Conservation (phyloP, 2,329 filamentous ascomycete species). For the Cladosporium velox region DNA sequence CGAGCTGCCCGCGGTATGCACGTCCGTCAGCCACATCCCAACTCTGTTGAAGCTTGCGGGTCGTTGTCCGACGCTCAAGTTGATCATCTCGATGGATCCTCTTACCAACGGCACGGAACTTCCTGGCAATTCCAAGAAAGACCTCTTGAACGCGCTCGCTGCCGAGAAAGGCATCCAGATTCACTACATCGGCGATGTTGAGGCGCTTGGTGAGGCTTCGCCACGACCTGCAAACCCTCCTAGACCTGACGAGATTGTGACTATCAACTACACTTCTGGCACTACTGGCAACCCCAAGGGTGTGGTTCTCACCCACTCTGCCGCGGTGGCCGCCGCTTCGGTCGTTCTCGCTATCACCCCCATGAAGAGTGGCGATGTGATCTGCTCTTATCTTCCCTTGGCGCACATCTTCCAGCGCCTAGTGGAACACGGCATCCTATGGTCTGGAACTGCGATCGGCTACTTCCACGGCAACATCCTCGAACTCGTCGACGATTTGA, state of each 20-base stretch:
- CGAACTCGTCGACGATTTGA: conserved; percentile 86
- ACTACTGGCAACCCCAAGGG: conserved; percentile 83
- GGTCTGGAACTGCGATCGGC: conserved; percentile 73
- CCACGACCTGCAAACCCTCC: conserved; percentile 73
- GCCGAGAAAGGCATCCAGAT: conserved; percentile 73
- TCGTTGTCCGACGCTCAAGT: conserved; percentile 76
- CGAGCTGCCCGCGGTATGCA: conserved; percentile 71
- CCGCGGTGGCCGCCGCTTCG: conserved; percentile 73
- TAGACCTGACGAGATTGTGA: conserved; percentile 72
- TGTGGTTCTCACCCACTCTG: conserved; percentile 78
- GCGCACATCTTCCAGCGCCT: conserved; percentile 93
- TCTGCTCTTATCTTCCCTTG: conserved; percentile 85
- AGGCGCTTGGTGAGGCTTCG: conserved; percentile 72
- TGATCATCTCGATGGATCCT: conserved; percentile 84
- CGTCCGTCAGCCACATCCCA: conserved; percentile 78
- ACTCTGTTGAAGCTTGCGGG: conserved; percentile 77
- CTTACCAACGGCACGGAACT: conserved; percentile 74
- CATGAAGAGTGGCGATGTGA: conserved; percentile 61
- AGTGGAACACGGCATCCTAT: conserved; percentile 73
- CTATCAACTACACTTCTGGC: conserved; percentile 88
- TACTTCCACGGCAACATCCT: conserved; percentile 93
- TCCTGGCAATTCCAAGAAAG: conserved; percentile 74
- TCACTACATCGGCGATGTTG: conserved; percentile 77
- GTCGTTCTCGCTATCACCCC: conserved; percentile 58
- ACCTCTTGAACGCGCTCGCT: conserved; percentile 75